phyloP scores from a whole-genome alignment of 257 asterid species.

The Jacaranda copaia region DNA sequence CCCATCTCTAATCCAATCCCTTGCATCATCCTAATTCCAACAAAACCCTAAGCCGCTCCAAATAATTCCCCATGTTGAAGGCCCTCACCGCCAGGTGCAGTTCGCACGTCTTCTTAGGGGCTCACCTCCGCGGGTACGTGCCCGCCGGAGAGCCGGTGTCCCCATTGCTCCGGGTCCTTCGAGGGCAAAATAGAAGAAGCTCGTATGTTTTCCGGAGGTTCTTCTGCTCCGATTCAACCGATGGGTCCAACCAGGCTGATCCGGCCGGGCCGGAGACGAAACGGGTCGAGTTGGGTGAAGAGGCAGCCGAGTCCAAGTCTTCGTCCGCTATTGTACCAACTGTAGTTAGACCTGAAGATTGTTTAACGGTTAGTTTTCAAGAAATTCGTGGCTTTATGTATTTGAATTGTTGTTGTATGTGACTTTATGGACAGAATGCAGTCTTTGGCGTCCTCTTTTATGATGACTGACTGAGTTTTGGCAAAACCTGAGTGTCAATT shows the following conservation, averaged over 20 bases:
- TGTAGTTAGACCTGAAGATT: constrained; percentile 86
- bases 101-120: constrained; percentile 47
- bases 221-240: constrained; percentile 83
- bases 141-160: constrained; percentile 49
- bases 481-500: neutral
- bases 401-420: constrained; percentile 11
- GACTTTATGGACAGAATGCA: neutral
- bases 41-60: neutral
- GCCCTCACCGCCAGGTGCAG: constrained; percentile 64
- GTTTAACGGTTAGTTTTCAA: constrained; percentile 67
- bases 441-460: neutral
- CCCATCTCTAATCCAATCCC: constrained; percentile 24
- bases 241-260: constrained; percentile 57
- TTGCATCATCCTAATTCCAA: constrained; percentile 14
- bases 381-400: constrained; percentile 18
- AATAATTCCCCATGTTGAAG: constrained; percentile 75
- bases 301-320: constrained; percentile 60
- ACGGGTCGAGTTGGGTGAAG: constrained; percentile 56
- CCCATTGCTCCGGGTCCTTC: constrained; percentile 62
- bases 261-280: constrained; percentile 52
- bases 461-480: neutral
- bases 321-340: constrained; percentile 84
- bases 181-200: constrained; percentile 45
- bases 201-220: constrained; percentile 58
- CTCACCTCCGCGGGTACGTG: constrained; percentile 57